phyloP scores from a whole-genome alignment of 1,139 yeast species.

The Yamadazyma spencermartinsiae region DNA sequence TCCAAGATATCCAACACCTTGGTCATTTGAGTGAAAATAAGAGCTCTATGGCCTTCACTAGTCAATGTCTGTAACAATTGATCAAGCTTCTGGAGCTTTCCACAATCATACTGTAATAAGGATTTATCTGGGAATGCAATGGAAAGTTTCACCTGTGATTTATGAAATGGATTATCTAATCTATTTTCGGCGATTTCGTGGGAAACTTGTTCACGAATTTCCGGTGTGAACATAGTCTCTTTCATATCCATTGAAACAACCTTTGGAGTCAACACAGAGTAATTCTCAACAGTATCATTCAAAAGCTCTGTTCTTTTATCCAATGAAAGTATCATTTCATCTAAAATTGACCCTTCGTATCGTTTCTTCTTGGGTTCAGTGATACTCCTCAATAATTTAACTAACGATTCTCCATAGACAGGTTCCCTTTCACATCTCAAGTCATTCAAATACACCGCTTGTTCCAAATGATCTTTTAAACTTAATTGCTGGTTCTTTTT shows the following conservation, averaged over 20 bases:
- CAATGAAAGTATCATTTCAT: constrained; percentile 39
- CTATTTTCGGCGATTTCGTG: constrained; percentile 35
- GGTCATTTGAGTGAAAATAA: constrained; percentile 98
- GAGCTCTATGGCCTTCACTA: constrained; percentile 86
- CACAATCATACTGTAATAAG: constrained; percentile 91
- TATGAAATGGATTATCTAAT: constrained; percentile 70
- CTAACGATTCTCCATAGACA: constrained; percentile 50
- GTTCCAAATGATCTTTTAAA: constrained; percentile 53
- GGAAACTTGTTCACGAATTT: constrained; percentile 31
- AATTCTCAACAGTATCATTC: constrained; percentile 65
- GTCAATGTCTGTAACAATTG: constrained; percentile 71
- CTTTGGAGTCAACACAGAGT: constrained; percentile 84
- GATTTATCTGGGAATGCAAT: constrained; percentile 97
- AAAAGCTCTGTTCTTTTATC: constrained; percentile 43
- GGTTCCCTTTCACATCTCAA: constrained; percentile 61
- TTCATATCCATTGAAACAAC: constrained; percentile 80
- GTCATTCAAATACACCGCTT: constrained; percentile 61
- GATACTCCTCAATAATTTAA: constrained; percentile 24
- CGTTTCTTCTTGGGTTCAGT: constrained; percentile 11
- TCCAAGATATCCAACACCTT: constrained; percentile 91
- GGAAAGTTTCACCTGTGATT: constrained; percentile 80
- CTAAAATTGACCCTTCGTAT: constrained; percentile 17
- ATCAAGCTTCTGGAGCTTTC: constrained; percentile 87
- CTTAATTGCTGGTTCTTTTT: constrained; percentile 53
- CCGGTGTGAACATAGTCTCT: constrained; percentile 49